A percentile compares a stretch with the other conserved stretches of the same genome.
Conservation (phyloP, 2,329 filamentous ascomycete genomes). For the Alternaria atra region DNA sequence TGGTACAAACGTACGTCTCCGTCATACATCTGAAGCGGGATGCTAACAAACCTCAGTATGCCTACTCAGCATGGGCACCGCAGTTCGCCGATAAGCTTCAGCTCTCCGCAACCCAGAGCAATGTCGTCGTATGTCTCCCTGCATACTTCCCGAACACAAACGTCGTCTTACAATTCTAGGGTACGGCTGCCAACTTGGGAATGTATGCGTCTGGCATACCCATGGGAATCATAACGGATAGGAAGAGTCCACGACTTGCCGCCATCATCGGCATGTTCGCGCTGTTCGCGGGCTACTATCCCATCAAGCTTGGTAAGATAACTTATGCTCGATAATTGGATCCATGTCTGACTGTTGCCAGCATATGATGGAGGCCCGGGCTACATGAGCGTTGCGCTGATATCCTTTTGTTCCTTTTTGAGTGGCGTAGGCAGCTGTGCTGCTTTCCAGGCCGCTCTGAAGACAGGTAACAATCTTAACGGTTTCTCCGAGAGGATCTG, state of each 20-base stretch:
- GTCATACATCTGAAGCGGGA: neutral
- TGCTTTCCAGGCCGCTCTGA: constrained; percentile 89
- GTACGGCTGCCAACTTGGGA: constrained; percentile 81
- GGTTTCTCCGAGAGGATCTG: neutral
- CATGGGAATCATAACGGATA: constrained; percentile 86
- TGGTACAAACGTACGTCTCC: constrained; percentile 80
- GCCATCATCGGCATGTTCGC: constrained; percentile 77
- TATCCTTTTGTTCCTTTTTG: constrained; percentile 86
- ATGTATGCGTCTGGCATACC: constrained; percentile 95
- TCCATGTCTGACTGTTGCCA: constrained; percentile 46
- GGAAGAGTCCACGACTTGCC: constrained; percentile 79
- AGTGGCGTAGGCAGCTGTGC: constrained; percentile 89
- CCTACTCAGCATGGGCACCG: constrained; percentile 96
- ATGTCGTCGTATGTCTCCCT: constrained; percentile 75
- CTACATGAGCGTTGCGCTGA: constrained; percentile 62
- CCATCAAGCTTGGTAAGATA: constrained; percentile 70
- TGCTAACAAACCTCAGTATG: constrained; percentile 72
- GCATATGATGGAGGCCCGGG: constrained; percentile 76
- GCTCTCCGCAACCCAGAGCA: constrained; percentile 90
- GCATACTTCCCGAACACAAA: neutral
- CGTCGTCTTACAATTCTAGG: constrained; percentile 49
- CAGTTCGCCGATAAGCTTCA: constrained; percentile 89
- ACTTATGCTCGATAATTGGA: neutral
- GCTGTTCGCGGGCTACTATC: constrained; percentile 83
- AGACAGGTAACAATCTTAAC: constrained; percentile 62